These are phyloP conservation scores for Daldinia decipiens DNA, from an alignment of 495 filamentous ascomycete genomes.

Conservation along the genomic window DNA sequence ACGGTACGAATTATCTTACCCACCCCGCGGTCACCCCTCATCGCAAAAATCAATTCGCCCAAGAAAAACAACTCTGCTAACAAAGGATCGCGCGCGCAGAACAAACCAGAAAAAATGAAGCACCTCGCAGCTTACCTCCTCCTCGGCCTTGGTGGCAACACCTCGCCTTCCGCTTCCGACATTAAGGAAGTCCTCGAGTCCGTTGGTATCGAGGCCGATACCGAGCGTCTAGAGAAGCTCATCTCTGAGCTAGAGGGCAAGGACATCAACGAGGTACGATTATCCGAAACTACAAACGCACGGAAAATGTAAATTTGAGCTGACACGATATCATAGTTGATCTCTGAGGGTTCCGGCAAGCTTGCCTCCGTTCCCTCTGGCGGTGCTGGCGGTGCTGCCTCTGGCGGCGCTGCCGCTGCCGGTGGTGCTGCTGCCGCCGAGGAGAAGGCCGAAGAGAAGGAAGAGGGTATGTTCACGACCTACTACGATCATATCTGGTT, in stretches of 20 bases:
- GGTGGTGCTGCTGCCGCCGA: conserved; percentile 74
- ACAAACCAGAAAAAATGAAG: conserved; percentile 84
- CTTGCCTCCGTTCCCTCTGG: conserved; percentile 97
- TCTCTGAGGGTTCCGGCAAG: conserved; percentile 88
- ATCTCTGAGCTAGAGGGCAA: conserved; percentile 95
- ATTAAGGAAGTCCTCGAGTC: conserved; percentile 91
- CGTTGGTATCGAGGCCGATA: conserved; percentile 95
- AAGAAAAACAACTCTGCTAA: conserved; percentile 18
- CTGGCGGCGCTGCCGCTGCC: conserved; percentile 69
- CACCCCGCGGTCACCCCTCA: conserved; percentile 4
- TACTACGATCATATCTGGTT: not conserved
- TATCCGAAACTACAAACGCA: conserved; percentile 29
- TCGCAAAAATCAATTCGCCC: conserved; percentile 33
- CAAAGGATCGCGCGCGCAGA: conserved; percentile 25
- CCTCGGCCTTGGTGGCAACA: conserved; percentile 91
- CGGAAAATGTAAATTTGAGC: conserved; percentile 31
- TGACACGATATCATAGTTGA: conserved; percentile 70
- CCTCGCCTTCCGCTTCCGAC: conserved; percentile 84
- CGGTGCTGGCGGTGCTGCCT: conserved; percentile 76
- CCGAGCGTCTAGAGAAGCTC: conserved; percentile 84
- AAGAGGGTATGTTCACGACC: conserved; percentile 68
- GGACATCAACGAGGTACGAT: conserved; percentile 88
- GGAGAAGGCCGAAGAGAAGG: conserved; percentile 76
- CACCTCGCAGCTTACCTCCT: conserved; percentile 99
- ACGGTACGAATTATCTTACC: not conserved